Base-by-base conservation (phyloP, 805 yeast genomes). In the Cyberlindnera veronae region DNA sequence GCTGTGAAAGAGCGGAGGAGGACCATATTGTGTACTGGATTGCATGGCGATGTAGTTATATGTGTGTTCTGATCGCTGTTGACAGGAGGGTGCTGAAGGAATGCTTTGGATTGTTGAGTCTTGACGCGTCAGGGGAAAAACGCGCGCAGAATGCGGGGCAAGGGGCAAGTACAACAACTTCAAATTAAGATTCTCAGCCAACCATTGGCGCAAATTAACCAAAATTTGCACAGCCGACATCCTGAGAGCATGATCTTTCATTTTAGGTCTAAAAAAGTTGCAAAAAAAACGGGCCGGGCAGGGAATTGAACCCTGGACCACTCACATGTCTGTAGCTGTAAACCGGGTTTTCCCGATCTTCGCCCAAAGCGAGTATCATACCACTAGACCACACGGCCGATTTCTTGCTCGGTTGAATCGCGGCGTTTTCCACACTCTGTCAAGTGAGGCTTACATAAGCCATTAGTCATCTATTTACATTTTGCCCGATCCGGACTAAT, bases 221-320 rank as follows among this genome's bases (percentile, higher is more conserved):
- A n/a, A n/a, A n/a, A n/a, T n/a, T n/a, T n/a, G n/a, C n/a, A n/a
- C n/a, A n/a, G n/a, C n/a, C n/a, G n/a, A n/a, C n/a, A n/a, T 22
- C 12, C 34, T 13, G 14, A 31, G 7, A 12, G 14, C 26, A 31
- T 18, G 16, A 12, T 31, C 9, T 21, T 18, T 32, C 11, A 6
- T 32, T 11, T 11, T 6, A 33, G 21, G 17, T 17, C 29, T 13
- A 29, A 26, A 33, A 33, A 35, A 44, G 34, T 29, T 39, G 13
- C 21, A 41, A 48, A 49, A 39, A 45, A 48, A 49, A n/a, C 3
- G 60, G 60, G 60, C 60, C 58, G 58, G 48, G 54, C 60, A 46
- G 60, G 60, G 60, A 56, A 56, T 56, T 54, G 60, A 56, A 56
- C 60, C 60, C 60, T 46, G 60, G 60, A 44, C 60, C 59, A 53